Percentiles rank a stretch among this genome's conserved stretches.
phyloP scores from a whole-genome alignment of 2,329 filamentous ascomycete genomes.

The Neopestalotiopsis rosae region DNA sequence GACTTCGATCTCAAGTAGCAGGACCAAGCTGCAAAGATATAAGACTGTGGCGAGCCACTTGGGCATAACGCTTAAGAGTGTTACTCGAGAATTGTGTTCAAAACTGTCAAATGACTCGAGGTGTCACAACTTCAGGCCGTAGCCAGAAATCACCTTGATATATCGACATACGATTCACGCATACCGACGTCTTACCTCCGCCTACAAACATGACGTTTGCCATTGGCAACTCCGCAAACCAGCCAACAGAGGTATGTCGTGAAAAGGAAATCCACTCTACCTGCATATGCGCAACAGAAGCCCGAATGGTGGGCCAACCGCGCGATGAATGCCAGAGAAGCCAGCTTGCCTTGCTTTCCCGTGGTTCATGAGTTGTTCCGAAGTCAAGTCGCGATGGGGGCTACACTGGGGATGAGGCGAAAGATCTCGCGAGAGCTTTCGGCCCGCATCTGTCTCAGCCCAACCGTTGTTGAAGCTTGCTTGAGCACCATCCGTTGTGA shows the following conservation, averaged over 20 bases:
- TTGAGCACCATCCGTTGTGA: too few relatives aligned
- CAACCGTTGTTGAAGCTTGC: too few relatives aligned
- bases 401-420: too few relatives aligned
- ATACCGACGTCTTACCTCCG: background rate
- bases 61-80: background rate
- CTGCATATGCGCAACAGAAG: background rate
- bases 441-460: too few relatives aligned
- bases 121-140: background rate
- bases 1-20: background rate
- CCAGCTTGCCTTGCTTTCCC: background rate
- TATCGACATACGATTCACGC: background rate
- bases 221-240: background rate
- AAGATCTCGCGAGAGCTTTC: too few relatives aligned
- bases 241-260: background rate
- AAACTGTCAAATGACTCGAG: background rate
- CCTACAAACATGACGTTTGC: constrained; percentile 5
- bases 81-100: background rate
- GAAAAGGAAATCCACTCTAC: background rate
- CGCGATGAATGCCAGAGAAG: background rate
- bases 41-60: constrained; percentile 3
- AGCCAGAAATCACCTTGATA: background rate
- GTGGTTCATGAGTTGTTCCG: too few relatives aligned
- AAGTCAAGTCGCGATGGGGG: too few relatives aligned
- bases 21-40: background rate
- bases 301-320: background rate